phyloP scores from a whole-genome alignment of 371 early-diverging fungal genomes.

The Fennellomyces sp. region DNA sequence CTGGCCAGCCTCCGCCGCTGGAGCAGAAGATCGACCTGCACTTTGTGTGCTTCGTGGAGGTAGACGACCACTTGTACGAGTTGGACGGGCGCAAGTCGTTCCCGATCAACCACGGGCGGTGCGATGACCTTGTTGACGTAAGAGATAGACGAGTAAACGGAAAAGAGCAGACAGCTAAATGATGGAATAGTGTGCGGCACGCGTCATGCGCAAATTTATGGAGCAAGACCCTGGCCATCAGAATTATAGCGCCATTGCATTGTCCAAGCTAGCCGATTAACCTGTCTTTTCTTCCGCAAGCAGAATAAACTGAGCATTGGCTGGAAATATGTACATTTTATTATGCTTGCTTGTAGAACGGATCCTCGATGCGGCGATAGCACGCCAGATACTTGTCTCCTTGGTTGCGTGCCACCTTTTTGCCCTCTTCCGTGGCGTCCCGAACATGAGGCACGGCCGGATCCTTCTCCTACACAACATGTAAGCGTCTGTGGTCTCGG shows the following conservation, averaged over 20 bases:
- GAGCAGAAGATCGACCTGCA: slow-evolving; percentile 78
- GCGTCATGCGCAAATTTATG: slow-evolving; percentile 69
- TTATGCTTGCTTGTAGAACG: slow-evolving; percentile 25
- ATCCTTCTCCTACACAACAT: slow-evolving; percentile 69
- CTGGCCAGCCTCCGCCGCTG: slow-evolving; percentile 63
- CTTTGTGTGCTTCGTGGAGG: slow-evolving; percentile 76
- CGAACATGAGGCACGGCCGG: slow-evolving; percentile 85
- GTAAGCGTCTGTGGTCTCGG: too few relatives aligned
- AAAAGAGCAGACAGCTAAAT: not conserved
- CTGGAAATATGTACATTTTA: not conserved
- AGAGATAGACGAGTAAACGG: not conserved
- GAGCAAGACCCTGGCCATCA: slow-evolving; percentile 63
- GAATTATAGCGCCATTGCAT: slow-evolving; percentile 68
- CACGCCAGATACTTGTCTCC: slow-evolving; percentile 94
- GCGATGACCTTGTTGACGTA: slow-evolving; percentile 58
- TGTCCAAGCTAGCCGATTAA: slow-evolving; percentile 20
- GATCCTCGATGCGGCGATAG: slow-evolving; percentile 81
- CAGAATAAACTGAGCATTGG: not conserved
- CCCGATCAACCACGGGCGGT: slow-evolving; percentile 82
- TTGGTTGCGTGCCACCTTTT: slow-evolving; percentile 94
- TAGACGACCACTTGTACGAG: slow-evolving; percentile 77
- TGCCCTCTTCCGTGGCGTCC: slow-evolving; percentile 95
- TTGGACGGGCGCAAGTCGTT: slow-evolving; percentile 79
- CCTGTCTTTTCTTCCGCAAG: not conserved
- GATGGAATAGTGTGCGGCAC: slow-evolving; percentile 55